Conservation (phyloP, 1,139 yeast genomes). For the Candida buenavistaensis region DNA sequence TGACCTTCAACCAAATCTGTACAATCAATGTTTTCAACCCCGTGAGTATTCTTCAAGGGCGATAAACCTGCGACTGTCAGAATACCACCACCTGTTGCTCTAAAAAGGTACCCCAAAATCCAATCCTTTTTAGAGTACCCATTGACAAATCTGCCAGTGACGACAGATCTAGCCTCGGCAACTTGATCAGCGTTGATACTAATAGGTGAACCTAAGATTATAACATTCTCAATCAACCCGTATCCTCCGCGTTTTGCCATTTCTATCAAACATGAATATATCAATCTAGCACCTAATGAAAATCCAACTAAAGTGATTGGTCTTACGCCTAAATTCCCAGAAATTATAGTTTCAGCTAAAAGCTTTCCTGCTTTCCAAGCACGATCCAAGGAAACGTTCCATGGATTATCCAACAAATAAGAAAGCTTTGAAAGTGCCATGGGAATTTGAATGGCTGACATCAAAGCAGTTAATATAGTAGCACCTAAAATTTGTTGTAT, state of each 20-base stretch:
- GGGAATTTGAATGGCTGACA: conserved; percentile 95
- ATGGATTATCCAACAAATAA: conserved; percentile 91
- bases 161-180: conserved; percentile 79
- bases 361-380: conserved; percentile 97
- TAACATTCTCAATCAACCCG: conserved; percentile 89
- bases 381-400: conserved; percentile 95
- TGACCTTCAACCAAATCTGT: conserved; percentile 91
- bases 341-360: conserved; percentile 84
- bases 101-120: conserved; percentile 90
- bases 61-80: conserved; percentile 89
- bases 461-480: conserved; percentile 84
- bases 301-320: conserved; percentile 94
- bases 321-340: conserved; percentile 86
- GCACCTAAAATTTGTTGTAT: conserved; percentile 95
- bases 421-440: conserved; percentile 88
- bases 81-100: conserved; percentile 95
- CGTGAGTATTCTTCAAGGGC: conserved; percentile 61
- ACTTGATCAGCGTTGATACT: conserved; percentile 79
- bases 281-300: conserved; percentile 90
- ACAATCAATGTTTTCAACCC: conserved; percentile 82
- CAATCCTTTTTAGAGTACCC: conserved; percentile 94
- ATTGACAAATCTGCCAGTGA: conserved; percentile 86
- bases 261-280: conserved; percentile 86
- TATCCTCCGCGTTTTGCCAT: conserved; percentile 82
- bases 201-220: conserved; percentile 85